These are phyloP conservation scores for Aspergillus sp. DNA, from an alignment of 2,329 filamentous ascomycete species.

Conservation along the genomic window DNA sequence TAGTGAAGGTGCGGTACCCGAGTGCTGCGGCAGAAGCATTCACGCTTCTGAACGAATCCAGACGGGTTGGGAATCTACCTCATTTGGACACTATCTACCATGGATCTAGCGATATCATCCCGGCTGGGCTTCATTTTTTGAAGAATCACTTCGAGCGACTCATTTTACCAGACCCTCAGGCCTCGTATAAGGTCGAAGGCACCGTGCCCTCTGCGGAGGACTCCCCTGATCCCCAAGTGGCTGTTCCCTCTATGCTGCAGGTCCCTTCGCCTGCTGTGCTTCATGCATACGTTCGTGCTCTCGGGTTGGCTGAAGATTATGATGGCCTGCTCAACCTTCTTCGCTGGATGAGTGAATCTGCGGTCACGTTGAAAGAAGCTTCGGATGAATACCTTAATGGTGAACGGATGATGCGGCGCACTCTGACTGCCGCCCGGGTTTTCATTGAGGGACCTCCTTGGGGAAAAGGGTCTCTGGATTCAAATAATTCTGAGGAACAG, in stretches of 20 bases:
- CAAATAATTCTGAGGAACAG: constrained; percentile 3
- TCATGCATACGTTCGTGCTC: constrained; percentile 35
- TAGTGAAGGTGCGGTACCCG: constrained; percentile 21
- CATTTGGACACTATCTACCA: constrained; percentile 2
- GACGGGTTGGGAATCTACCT: constrained; percentile 3
- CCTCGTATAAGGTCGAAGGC: constrained; percentile 14
- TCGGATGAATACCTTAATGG: constrained; percentile 32
- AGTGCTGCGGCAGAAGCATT: constrained; percentile 20
- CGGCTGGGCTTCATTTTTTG: constrained; percentile 22
- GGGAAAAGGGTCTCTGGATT: constrained; percentile 5
- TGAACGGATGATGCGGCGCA: constrained; percentile 29
- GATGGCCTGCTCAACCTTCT: constrained; percentile 33
- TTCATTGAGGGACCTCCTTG: constrained; percentile 32
- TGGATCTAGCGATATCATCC: constrained; percentile 23
- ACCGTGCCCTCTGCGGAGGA: constrained; percentile 8
- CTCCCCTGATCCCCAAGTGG: constrained; percentile 8
- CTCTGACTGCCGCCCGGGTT: constrained; percentile 32
- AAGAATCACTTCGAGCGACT: constrained; percentile 30
- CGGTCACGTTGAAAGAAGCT: constrained; percentile 24
- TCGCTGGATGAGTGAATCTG: constrained; percentile 34
- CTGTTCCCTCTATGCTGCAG: constrained; percentile 25
- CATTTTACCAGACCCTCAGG: constrained; percentile 21
- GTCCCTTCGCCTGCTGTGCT: constrained; percentile 32
- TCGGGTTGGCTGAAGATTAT: constrained; percentile 34
- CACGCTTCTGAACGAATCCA: constrained; percentile 15